A percentile compares a stretch with the other conserved stretches of the same genome.
Evolutionary conservation across 371 early-diverging fungal species (phyloP).

Genomic region (Mucor racemosus): DNA sequence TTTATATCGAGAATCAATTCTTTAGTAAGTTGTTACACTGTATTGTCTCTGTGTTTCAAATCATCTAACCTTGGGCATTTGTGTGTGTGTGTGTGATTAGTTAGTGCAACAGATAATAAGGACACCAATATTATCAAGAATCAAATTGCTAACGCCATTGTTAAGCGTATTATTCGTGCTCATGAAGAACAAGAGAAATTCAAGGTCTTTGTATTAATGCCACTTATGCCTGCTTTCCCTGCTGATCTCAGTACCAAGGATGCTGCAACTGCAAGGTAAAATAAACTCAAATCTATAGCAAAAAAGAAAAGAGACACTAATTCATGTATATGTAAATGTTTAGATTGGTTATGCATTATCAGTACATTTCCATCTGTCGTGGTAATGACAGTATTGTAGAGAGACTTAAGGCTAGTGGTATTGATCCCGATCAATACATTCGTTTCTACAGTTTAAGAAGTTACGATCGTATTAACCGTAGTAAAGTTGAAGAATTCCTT

Average conservation of each 20-base stretch:
- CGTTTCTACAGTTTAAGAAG: constrained; percentile 74
- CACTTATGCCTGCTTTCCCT: constrained; percentile 92
- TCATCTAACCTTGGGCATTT: constrained; percentile 16
- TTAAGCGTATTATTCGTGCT: constrained; percentile 82
- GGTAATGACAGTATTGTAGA: constrained; percentile 68
- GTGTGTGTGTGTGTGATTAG: constrained; percentile 38
- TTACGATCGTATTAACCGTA: constrained; percentile 64
- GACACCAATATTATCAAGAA: constrained; percentile 68
- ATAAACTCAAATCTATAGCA: background rate
- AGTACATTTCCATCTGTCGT: constrained; percentile 76
- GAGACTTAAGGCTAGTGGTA: constrained; percentile 56
- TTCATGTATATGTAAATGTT: too few species aligned
- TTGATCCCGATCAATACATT: constrained; percentile 70
- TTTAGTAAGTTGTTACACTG: constrained; percentile 65
- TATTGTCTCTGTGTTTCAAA: background rate
- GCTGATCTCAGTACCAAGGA: constrained; percentile 78
- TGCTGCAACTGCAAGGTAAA: constrained; percentile 76
- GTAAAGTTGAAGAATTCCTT: constrained; percentile 40
- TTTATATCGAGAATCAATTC: constrained; percentile 98
- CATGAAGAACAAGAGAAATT: constrained; percentile 72
- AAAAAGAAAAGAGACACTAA: background rate
- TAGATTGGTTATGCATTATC: constrained; percentile 74
- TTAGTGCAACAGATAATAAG: constrained; percentile 66
- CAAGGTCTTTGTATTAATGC: constrained; percentile 89
- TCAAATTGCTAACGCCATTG: constrained; percentile 78